phyloP scores from a whole-genome alignment of 176 grass and related monocot genomes.

The Eragrostis curvula region DNA sequence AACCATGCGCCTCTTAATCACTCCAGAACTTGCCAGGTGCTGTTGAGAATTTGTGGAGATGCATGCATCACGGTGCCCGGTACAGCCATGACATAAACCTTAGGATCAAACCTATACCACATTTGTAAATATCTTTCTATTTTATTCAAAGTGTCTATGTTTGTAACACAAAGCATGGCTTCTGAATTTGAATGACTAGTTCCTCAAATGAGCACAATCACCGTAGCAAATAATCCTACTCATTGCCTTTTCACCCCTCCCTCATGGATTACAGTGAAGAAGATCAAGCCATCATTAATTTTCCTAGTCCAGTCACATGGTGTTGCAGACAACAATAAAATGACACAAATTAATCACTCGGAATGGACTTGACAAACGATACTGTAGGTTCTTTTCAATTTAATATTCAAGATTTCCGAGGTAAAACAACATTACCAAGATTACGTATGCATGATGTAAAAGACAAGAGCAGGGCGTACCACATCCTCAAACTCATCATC shows the following conservation, averaged over 20 bases:
- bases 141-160: neutral
- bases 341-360: conserved; percentile 9
- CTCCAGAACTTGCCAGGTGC: neutral
- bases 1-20: neutral
- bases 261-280: conserved; percentile 17
- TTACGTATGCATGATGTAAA: neutral
- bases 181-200: neutral
- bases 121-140: neutral
- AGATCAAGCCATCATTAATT: neutral
- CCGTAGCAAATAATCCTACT: neutral
- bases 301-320: neutral
- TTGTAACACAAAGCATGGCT: neutral
- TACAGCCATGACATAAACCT: neutral
- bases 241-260: neutral
- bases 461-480: conserved; percentile 47
- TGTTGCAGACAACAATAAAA: neutral
- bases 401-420: neutral
- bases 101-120: neutral
- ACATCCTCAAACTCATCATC: conserved; percentile 84
- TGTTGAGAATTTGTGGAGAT: neutral
- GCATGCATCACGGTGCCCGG: neutral
- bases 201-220: neutral
- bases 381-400: neutral
- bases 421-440: neutral
- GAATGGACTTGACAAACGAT: neutral